These are phyloP conservation scores for Rhizophagus clarus DNA, from an alignment of 192 early-diverging fungal genomes.

Conservation along the genomic window DNA sequence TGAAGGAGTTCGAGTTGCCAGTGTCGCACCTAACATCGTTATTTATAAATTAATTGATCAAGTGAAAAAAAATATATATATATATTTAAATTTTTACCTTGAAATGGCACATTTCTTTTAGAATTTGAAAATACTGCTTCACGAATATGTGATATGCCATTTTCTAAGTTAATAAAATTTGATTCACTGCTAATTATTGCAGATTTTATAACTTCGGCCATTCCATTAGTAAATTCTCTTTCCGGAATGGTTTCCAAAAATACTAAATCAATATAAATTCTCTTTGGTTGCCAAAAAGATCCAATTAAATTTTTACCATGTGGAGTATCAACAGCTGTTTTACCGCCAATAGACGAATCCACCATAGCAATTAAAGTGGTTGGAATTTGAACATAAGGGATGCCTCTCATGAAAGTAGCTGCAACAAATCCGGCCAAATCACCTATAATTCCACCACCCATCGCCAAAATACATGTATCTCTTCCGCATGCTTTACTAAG, in stretches of 20 bases:
- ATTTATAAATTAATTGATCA: background rate
- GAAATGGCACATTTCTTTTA: slow-evolving; percentile 37
- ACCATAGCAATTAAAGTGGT: slow-evolving; percentile 97
- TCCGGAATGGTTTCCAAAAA: slow-evolving; percentile 85
- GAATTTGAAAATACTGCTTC: slow-evolving; percentile 61
- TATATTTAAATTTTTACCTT: slow-evolving; percentile 39
- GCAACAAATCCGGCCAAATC: slow-evolving; percentile 98
- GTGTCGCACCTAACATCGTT: slow-evolving; percentile 48
- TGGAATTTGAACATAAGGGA: slow-evolving; percentile 93
- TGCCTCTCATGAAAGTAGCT: slow-evolving; percentile 97
- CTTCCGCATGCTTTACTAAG: slow-evolving; percentile 82
- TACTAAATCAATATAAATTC: slow-evolving; percentile 89
- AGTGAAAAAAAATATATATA: slow-evolving; percentile 7
- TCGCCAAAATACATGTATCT: slow-evolving; percentile 89
- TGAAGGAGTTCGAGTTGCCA: slow-evolving; percentile 61
- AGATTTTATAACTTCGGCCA: slow-evolving; percentile 98
- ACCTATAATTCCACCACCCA: slow-evolving; percentile 97
- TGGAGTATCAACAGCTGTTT: slow-evolving; percentile 96
- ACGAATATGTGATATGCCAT: slow-evolving; percentile 77
- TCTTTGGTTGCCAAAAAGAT: slow-evolving; percentile 95
- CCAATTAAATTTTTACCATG: slow-evolving; percentile 95
- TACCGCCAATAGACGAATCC: slow-evolving; percentile 96
- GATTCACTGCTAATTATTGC: slow-evolving; percentile 87
- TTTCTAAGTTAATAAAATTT: slow-evolving; percentile 91
- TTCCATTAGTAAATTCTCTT: slow-evolving; percentile 93